phyloP scores from a whole-genome alignment of 768 basidiomycete species.

The Amanita jacksonii region DNA sequence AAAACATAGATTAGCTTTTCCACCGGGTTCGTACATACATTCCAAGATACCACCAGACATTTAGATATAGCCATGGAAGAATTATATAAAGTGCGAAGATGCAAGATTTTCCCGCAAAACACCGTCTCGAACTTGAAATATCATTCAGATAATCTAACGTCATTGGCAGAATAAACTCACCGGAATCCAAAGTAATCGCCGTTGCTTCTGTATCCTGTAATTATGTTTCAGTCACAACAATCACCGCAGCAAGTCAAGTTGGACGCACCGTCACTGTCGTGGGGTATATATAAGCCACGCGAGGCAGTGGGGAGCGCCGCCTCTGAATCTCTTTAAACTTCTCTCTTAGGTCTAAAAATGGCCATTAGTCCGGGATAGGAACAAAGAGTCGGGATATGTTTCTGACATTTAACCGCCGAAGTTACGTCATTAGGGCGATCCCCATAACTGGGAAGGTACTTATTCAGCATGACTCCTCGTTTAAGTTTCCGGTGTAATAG shows the following conservation, averaged over 20 bases:
- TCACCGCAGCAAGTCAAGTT: too few species aligned
- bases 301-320: constrained; percentile 42
- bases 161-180: constrained; percentile 20
- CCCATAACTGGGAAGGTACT: constrained; percentile 57
- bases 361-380: neutral
- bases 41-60: too few species aligned
- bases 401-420: constrained; percentile 50
- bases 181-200: constrained; percentile 47
- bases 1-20: too few species aligned
- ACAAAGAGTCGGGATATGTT: neutral
- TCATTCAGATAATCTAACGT: constrained; percentile 1
- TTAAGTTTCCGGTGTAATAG: constrained; percentile 56
- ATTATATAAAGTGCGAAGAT: constrained; percentile 41
- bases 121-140: constrained; percentile 46
- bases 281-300: constrained; percentile 53
- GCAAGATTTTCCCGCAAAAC: constrained; percentile 50
- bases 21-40: too few species aligned
- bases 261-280: constrained; percentile 58
- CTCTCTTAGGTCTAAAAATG: constrained; percentile 47
- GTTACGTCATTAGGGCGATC: constrained; percentile 59
- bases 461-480: constrained; percentile 44
- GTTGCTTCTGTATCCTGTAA: constrained; percentile 54
- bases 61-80: neutral
- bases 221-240: constrained; percentile 1
- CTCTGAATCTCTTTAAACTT: constrained; percentile 63